Base-by-base conservation (phyloP, 1,139 yeast species). In the Meyerozyma carpophila region DNA sequence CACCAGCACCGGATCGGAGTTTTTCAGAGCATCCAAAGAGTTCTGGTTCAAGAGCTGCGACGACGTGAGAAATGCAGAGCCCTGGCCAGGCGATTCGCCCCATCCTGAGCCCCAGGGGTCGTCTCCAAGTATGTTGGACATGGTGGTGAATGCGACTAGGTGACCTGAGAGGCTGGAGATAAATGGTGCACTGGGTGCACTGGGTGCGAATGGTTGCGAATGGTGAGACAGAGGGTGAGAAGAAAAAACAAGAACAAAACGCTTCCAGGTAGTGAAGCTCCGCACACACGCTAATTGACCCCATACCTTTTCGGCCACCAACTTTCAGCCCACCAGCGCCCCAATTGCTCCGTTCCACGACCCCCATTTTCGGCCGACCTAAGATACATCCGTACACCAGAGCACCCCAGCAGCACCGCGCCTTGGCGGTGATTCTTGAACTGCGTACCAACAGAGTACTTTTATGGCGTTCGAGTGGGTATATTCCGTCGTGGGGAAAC, bases 1-100 rank as follows among this genome's bases (percentile, higher is more conserved):
- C 7, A 66, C 49, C 14, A 43, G 37, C 20, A 24, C 16, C 20
- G 9, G 20, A 4, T 36, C 42, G 34, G 24, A 32, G 3, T 14
- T 21, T 16, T 36, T 36, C 8, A 40, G 16, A 21, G 44, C 14
- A 10, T 34, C 31, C 11, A 14, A 29, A 20, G 26, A 10, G n/a
- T 5, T 13, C 18, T 25, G 28, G 20, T 18, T 13, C 11, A 37
- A 14, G 3, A 37, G 31, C 31, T 37, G 39, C 8, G 39, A 37
- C 32, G 16, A 18, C 2, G 39, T 37, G 9, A 37, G 31, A 9
- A 14, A 24, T 2, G 14, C 9, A 3, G 26, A 18, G 10, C 18
- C 9, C 16, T 25, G 18, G 8, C 9, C 14, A 10, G 37, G 37
- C 4, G 37, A 34, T 2, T 34, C 37, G 26, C 26, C 16, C 39